A percentile compares a stretch with the other conserved stretches of the same genome.
Conservation (phyloP, 768 basidiomycete species). For the Trametes cinnabarina region DNA sequence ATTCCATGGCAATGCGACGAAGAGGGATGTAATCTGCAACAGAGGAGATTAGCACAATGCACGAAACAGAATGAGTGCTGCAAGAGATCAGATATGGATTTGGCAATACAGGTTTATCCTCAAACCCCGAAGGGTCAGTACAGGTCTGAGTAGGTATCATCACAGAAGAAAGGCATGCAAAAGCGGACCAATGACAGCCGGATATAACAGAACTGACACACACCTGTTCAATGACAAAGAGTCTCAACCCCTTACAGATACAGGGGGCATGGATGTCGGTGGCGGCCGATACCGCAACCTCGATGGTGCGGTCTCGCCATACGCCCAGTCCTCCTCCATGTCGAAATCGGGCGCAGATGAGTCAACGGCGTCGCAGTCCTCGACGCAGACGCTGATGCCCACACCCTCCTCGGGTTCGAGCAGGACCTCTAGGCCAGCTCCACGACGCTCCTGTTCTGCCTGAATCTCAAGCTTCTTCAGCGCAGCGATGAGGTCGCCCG, state of each 20-base stretch:
- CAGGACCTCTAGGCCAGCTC: slow-evolving; percentile 50
- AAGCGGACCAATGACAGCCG: neutral
- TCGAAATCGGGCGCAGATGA: slow-evolving; percentile 27
- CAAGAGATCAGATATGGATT: slow-evolving; percentile 41
- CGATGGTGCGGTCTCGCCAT: slow-evolving; percentile 47
- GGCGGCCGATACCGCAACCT: slow-evolving; percentile 35
- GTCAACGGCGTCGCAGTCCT: slow-evolving; percentile 56
- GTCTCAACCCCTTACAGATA: slow-evolving; percentile 13
- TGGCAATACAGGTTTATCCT: slow-evolving; percentile 66
- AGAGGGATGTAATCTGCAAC: neutral
- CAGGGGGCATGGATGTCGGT: slow-evolving; percentile 27
- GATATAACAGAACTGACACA: slow-evolving; percentile 18
- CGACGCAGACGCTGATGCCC: slow-evolving; percentile 77
- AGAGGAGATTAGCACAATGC: slow-evolving; percentile 15
- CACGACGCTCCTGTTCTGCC: slow-evolving; percentile 36
- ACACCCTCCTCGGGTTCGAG: slow-evolving; percentile 66
- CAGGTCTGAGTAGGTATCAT: slow-evolving; percentile 79
- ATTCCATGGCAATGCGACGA: neutral
- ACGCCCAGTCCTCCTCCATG: slow-evolving; percentile 53
- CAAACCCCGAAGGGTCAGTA: slow-evolving; percentile 54
- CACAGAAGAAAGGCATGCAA: slow-evolving; percentile 30
- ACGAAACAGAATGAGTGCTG: neutral
- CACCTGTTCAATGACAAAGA: slow-evolving; percentile 6
- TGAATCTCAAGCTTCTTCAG: slow-evolving; percentile 65
- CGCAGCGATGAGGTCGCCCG: slow-evolving; percentile 83